These are phyloP conservation scores for Botrytis tulipae DNA, from an alignment of 2,329 filamentous ascomycete species.

Conservation along the genomic window DNA sequence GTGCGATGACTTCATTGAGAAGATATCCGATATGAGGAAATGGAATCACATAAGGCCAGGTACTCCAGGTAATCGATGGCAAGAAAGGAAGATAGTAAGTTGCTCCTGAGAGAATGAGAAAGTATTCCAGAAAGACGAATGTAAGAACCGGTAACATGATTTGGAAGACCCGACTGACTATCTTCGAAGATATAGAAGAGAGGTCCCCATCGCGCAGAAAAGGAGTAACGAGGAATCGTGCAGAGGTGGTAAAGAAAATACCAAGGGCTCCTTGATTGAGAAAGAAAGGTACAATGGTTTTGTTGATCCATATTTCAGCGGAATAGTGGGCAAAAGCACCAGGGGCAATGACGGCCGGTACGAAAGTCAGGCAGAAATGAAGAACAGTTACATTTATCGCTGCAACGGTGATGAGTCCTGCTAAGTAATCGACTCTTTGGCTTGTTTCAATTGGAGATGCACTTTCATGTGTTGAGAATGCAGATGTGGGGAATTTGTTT, in stretches of 20 bases:
- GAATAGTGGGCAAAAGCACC: conserved; percentile 39
- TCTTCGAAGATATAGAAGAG: conserved; percentile 45
- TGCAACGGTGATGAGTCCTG: conserved; percentile 46
- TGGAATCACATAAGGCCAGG: conserved; percentile 46
- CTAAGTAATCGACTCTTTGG: conserved; percentile 45
- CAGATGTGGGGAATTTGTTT: neutral
- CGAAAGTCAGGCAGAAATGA: conserved; percentile 47
- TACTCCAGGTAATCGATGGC: conserved; percentile 47
- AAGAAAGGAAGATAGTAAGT: conserved; percentile 46
- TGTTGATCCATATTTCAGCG: conserved; percentile 44
- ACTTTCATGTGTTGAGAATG: conserved; percentile 6
- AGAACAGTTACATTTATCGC: conserved; percentile 46
- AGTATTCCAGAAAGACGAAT: conserved; percentile 47
- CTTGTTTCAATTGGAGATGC: neutral
- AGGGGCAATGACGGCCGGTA: conserved; percentile 40
- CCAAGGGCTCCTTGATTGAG: conserved; percentile 49
- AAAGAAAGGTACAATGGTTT: conserved; percentile 45
- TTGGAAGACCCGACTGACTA: conserved; percentile 45
- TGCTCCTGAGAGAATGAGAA: conserved; percentile 46
- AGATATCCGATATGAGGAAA: conserved; percentile 45
- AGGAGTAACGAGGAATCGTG: conserved; percentile 45
- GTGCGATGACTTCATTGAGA: conserved; percentile 45
- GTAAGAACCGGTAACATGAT: conserved; percentile 47
- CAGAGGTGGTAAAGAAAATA: conserved; percentile 49
- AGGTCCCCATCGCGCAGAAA: conserved; percentile 46